Base-by-base conservation (phyloP, 176 grass and related monocot genomes). In the Phoenix roebelenii region DNA sequence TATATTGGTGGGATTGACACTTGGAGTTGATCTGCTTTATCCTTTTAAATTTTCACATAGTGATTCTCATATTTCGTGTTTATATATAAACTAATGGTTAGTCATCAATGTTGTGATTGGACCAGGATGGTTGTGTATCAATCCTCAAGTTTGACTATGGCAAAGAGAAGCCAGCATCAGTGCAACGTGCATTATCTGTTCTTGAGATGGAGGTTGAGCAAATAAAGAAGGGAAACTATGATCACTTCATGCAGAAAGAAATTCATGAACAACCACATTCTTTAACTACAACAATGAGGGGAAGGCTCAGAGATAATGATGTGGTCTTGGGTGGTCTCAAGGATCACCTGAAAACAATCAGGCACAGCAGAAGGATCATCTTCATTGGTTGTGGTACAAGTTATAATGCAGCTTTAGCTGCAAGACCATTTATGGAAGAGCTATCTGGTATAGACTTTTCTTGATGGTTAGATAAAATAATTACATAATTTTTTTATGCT, bases 161-260 rank as follows among this genome's bases (percentile, higher is more conserved):
- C 22, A 96, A 84, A 66, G 92, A 96, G 51, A 96, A 90, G 54
- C 87, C 92, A 32, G 83, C 92, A 51, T 90, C 75, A 62, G 83
- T 90, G 52, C 87, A 96, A 52, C 74, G 92, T 49, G 92, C 92
- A 76, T 77, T 96, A 61, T 96, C 77, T 77, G 83, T 96, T 67
- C 73, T 96, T 52, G 92, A 96, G 68, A 96, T 90, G 87, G 92
- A 96, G 74, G 86, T 96, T 29, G 87, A 96, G 24, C 92, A 96
- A 79, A 96, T 90, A 80, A 96, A 90, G 75, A 96, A 90, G 55
- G 87, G 92, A 74, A 74, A 77, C 50, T 96, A 87, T 72, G 86
- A 96, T 49, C 83, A 96, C 52, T 96, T 87, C 50, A 96, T 96
- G 92, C 82, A 96, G 67, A 96, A 96, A 76, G 92, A 96, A 77